A percentile compares a stretch with the other conserved stretches of the same genome.
Evolutionary conservation across 2,329 filamentous ascomycete genomes (phyloP).

Genomic region (Penicillium sp.): DNA sequence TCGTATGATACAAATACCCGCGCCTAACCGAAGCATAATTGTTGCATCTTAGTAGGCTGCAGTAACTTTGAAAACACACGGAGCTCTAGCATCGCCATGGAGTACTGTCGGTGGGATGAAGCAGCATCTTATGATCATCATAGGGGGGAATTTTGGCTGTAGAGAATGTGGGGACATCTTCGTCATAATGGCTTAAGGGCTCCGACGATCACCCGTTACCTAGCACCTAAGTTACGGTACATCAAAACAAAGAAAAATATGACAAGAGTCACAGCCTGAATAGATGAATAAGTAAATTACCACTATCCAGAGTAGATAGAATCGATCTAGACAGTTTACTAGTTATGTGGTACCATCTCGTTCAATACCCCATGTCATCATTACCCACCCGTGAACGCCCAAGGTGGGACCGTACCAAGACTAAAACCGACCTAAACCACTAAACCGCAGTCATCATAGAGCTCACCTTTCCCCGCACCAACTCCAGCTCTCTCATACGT

Average conservation of each 20-base stretch:
- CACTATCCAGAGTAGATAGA: not conserved
- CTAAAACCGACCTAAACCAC: not conserved
- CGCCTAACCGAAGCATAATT: not conserved
- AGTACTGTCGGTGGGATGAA: not conserved
- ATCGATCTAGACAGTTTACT: not conserved
- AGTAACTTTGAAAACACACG: not conserved
- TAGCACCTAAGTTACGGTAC: not conserved
- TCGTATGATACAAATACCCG: not conserved
- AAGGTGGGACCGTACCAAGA: not conserved
- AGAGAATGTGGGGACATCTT: not conserved
- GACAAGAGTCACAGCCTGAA: not conserved
- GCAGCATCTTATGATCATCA: not conserved
- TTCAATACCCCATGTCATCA: not conserved
- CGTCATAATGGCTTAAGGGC: not conserved
- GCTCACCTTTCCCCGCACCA: slow-evolving; percentile 12
- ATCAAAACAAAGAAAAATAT: not conserved
- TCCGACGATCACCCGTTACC: not conserved
- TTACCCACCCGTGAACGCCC: not conserved
- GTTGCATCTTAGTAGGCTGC: not conserved
- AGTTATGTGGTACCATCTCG: not conserved
- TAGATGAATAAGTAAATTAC: not conserved
- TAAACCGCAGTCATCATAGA: not conserved
- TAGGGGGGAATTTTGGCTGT: not conserved
- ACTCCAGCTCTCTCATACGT: not conserved
- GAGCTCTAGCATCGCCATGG: not conserved